Evolutionary conservation across 305 asterid species (phyloP), one percentile per base, ranked within the genome.

Genomic region (Stenogyne calaminthoides): DNA sequence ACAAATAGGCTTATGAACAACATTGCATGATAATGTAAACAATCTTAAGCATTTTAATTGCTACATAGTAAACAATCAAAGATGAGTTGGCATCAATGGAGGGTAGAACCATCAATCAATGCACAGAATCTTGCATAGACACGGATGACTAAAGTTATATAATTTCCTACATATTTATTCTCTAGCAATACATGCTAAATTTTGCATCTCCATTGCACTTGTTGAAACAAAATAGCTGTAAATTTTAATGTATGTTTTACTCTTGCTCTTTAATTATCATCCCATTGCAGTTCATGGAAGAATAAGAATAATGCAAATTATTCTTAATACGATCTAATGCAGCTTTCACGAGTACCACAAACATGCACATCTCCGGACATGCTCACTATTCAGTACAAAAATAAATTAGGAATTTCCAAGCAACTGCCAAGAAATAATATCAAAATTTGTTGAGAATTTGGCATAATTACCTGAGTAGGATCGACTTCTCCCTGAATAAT

Each of bases 401-500:
- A 42, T 12, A 56, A 37, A 44, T 9, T 22, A 29, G 60, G 18
- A 62, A 29, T 54, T 19, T 20, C 6, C 34, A 36, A 27, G 27
- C 7, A 55, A 64, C 22, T 51, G 36, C 32, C n/a, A 68, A 63
- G 56, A 47, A 63, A 59, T 51, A 11, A 52, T 9, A 52, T 34
- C 32, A 16, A 6, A 7, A 7, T 52, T 58, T 39, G 32, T 65
- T 62, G 67, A 69, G 22, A 52, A 77, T 65, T 61, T 62, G 47
- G 47, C 51, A 69, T 61, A 75, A 75, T 55, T 87, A 89, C 99
- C 99, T 95, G 98, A 63, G 99, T 92, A 55, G 99, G 99, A 86
- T 95, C 99, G 70, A 95, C 99, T 80, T 95, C 99, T 77, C 99
- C 99, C 82, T 95, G 99, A 77, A 95, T 95, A 66, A 95, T 95